Evolutionary conservation across 2,329 filamentous ascomycete genomes (phyloP), one percentile per base, ranked within the genome.

Genomic region (Talaromyces funiculosus): DNA sequence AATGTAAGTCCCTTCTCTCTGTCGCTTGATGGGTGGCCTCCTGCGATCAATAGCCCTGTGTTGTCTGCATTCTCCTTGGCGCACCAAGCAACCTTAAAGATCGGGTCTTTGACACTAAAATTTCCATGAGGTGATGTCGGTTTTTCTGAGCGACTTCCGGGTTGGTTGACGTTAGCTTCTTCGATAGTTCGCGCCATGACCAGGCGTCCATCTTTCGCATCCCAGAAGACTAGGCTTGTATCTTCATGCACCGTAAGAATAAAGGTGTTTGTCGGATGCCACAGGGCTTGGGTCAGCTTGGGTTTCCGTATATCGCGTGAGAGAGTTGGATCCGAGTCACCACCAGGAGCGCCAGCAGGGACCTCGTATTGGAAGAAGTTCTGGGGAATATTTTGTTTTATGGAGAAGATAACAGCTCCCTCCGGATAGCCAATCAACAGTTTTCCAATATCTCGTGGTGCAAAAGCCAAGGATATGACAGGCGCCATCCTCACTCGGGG

Each of bases 221-320:
- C 94, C 92, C 93, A 99, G 66, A 97, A 89, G 0, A 96, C 93
- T 51, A 99, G 78, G 67, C 90, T 96, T 35, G 89, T 88, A 71
- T 99, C 94, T 60, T 96, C 92, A 70, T 97, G 90, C 1, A 87
- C 90, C 0, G 91, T 96, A 65, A 94, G 72, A 38, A 97, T 78
- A 68, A 96, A 96, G 0, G 90, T 95, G 0, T 92, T 94, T 1
- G 90, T 96, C 0, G 94, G 94, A 76, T 99, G 94, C 92, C 93
- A 99, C 16, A 93, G 74, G 0, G 91, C 92, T 67, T 96, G 90
- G 1, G 87, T 90, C 63, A 97, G 76, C 61, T 83, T 84, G 14
- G 93, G 94, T 67, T 82, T 85, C 55, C 92, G 85, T 62, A 83
- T 72, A 14, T 82, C 82, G 60, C 86, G 84, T 37, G 85, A 76